Conservation (phyloP, 2,329 filamentous ascomycete species). For the Pestalotiopsis sp. region DNA sequence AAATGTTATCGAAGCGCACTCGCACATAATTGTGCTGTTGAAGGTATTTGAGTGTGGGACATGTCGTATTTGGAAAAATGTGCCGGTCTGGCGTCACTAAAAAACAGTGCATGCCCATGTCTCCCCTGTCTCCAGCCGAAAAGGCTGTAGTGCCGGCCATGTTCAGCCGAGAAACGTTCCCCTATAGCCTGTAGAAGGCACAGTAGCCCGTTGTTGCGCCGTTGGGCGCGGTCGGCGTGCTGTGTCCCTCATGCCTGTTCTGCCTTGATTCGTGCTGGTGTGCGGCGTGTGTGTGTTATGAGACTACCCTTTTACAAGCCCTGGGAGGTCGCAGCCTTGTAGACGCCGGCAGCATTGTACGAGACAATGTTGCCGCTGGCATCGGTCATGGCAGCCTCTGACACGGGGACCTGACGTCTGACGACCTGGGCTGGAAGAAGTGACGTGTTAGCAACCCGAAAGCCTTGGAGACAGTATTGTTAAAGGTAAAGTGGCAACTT, state of each 20-base stretch:
- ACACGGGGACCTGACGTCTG: constrained; percentile 32
- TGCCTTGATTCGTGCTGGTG: neutral
- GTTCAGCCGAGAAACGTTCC: neutral
- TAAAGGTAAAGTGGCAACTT: constrained; percentile 16
- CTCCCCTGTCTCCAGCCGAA: neutral
- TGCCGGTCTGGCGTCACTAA: neutral
- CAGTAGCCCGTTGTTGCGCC: neutral
- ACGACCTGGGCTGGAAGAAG: constrained; percentile 32
- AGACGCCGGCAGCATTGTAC: constrained; percentile 47
- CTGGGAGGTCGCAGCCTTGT: constrained; percentile 39
- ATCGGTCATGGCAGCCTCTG: constrained; percentile 49
- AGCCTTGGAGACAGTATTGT: neutral
- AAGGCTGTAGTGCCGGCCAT: neutral
- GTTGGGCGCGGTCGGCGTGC: neutral
- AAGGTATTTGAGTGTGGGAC: neutral
- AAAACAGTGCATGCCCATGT: neutral
- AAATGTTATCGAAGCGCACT: neutral
- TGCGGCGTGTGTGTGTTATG: neutral
- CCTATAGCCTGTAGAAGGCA: neutral
- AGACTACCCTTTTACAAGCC: constrained; percentile 34
- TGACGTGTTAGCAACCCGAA: constrained; percentile 16
- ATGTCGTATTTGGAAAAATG: neutral
- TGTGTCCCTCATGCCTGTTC: neutral
- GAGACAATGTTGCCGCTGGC: constrained; percentile 45
- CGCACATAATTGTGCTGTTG: neutral